These are phyloP conservation scores for Powellomyces hirtus DNA, from an alignment of 192 early-diverging fungal genomes.

Conservation along the genomic window DNA sequence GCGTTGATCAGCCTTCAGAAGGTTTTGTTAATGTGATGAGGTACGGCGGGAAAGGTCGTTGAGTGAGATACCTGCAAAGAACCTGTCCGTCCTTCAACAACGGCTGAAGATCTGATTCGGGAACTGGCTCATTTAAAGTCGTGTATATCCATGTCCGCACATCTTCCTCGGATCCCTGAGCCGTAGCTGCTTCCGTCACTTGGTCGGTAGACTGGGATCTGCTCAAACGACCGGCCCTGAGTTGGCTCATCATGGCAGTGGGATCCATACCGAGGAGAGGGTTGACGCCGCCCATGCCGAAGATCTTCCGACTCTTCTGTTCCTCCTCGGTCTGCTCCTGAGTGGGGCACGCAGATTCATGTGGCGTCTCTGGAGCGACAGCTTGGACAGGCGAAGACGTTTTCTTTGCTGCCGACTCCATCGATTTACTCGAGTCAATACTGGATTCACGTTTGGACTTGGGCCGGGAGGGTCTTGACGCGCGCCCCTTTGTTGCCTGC, in stretches of 20 bases:
- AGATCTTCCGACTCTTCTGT: slow-evolving; percentile 15
- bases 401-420: no score
- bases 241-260: slow-evolving; percentile 5
- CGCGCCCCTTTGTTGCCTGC: slow-evolving; percentile 15
- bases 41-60: not conserved
- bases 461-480: not conserved
- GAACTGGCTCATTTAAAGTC: not conserved
- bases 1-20: slow-evolving; percentile 26
- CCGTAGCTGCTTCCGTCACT: not conserved
- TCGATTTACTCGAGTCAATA: no score
- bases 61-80: slow-evolving; percentile 6
- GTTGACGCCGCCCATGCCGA: slow-evolving; percentile 17
- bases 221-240: slow-evolving; percentile 5
- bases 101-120: not conserved
- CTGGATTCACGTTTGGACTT: slow-evolving; percentile 1
- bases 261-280: slow-evolving; percentile 21
- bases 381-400: no score
- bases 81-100: slow-evolving; percentile 16
- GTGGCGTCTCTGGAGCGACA: no score
- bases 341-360: no score
- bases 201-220: not conserved
- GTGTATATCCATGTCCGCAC: slow-evolving; percentile 8
- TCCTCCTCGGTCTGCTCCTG: no score
- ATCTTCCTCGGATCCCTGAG: slow-evolving; percentile 17
- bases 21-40: not conserved